Evolutionary conservation across 1,284 basidiomycete species (phyloP), one percentile per base, ranked within the genome.

Genomic region (Heliocybe sulcata): DNA sequence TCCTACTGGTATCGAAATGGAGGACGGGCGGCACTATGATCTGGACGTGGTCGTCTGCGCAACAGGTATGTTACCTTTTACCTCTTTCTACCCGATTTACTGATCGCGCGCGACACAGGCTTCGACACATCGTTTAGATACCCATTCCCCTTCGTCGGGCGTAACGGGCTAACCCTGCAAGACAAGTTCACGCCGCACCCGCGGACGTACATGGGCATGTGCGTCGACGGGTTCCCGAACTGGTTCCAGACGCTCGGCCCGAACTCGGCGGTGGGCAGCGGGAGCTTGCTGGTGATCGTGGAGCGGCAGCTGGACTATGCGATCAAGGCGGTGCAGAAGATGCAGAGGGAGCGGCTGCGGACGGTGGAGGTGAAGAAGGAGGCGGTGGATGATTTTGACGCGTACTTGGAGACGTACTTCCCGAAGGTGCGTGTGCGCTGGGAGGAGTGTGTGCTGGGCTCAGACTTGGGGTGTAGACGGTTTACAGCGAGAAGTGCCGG

Each of bases 21-120:
- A 59, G 3, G 81, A 85, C 54, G 83, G 83, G 1, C 66, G 72
- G 52, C 69, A 73, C 55, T 69, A 77, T 51, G 76, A 81, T 12
- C 70, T 85, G 42, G 82, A 86, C 61, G 65, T 85, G 45, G 76
- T 87, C 45, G 65, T 83, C 23, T 82, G 80, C 62, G 82, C 82
- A 1, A 83, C 81, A 23, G 80, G 42, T 45, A 19, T 10, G 42
- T 45, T 25, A 4, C 16, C 4, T 16, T 16, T 16, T 25, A 45
- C 42, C 23, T 4, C 23, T 4, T 25, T 25, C 16, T 45, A 6
- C 6, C 16, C 42, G 4, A 16, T 25, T 4, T 25, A n/a, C 42
- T 20, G 23, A 19, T 6, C n/a, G 4, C n/a, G 16, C 42, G 23
- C 42, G 10, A 4, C n/a, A 6, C 16, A 45, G 47, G 81, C 1